phyloP scores from a whole-genome alignment of 2,329 filamentous ascomycete species.

The Aspergillus pseudoviridinutans region DNA sequence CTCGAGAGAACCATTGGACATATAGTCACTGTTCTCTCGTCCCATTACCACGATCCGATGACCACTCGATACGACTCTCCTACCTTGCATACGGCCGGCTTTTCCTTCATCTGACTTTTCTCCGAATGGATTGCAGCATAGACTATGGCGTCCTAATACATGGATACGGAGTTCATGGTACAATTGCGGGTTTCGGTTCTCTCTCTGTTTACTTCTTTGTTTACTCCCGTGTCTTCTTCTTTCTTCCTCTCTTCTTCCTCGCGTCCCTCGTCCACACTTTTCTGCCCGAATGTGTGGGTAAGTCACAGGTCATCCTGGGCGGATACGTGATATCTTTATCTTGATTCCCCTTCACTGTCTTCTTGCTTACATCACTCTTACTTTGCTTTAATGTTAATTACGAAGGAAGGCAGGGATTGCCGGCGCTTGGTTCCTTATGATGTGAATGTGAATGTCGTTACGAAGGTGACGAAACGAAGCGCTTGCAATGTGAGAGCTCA shows the following conservation, averaged over 20 bases:
- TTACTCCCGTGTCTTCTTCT: conserved; percentile 3
- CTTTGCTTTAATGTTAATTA: background rate
- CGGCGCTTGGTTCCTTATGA: background rate
- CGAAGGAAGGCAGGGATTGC: background rate
- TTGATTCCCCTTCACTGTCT: background rate
- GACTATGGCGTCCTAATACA: conserved; percentile 19
- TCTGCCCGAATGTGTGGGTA: conserved; percentile 8
- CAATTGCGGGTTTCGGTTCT: conserved; percentile 1
- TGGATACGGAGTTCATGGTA: conserved; percentile 15
- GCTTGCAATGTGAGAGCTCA: background rate
- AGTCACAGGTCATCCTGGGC: conserved; percentile 7
- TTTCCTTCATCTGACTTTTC: conserved; percentile 3
- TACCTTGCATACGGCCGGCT: background rate
- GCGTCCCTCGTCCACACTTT: background rate
- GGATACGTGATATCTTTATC: background rate
- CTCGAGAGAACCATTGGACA: background rate
- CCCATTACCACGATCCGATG: background rate
- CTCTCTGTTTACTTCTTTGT: conserved; percentile 9
- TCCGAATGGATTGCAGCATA: conserved; percentile 16
- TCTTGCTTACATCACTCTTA: background rate
- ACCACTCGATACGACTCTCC: background rate
- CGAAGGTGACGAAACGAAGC: background rate
- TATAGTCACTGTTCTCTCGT: background rate
- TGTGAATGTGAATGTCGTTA: background rate
- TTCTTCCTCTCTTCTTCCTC: conserved; percentile 5